Base-by-base conservation (phyloP, 306 rosid species). In the Gastrolobium bilobum region DNA sequence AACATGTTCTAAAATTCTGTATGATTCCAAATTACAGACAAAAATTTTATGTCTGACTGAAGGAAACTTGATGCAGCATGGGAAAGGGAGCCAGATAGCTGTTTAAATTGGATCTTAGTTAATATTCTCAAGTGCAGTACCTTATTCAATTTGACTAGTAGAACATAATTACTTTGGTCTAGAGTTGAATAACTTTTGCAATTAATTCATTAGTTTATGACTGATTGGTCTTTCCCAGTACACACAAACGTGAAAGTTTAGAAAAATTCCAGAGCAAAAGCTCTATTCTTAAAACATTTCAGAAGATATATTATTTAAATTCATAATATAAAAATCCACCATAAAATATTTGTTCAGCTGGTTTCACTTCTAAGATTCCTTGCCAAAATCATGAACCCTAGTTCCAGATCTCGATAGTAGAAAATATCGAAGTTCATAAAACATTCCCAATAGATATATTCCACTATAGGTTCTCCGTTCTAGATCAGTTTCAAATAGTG, bases 41-140 rank as follows among this genome's bases (percentile, higher is more conserved):
- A 64, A 31, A 48, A 61, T 4, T 4, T 0, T 43, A 43, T 46
- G 42, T 44, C 52, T 44, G 30, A 81, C 33, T 10, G 33, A 48
- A 46, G 71, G 68, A 72, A 7, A 58, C 53, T 43, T 42, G 20
- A 69, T 4, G 71, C 44, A 69, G 76, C 65, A 56, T 1, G 6
- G 51, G 14, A 51, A 51, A 29, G 26, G 35, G 4, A 30, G 60
- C 34, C 57, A 61, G 64, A 39, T 13, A 50, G 56, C 62, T 29
- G 46, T 61, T 69, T 14, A 47, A 73, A 68, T 8, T 20, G n/a
- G 15, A 15, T 10, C 66, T 6, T 35, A 26, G 48, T 29, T 57
- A 29, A 71, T 26, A 61, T 60, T 39, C 39, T 70, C 26, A 78
- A 48, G 64, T 50, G 13, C 3, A 9, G 13, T n/a, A 35, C 11